Percentiles rank a stretch among this genome's conserved stretches.
phyloP scores from a whole-genome alignment of 495 filamentous ascomycete species.

The Podospora bellae-mahoneyi region DNA sequence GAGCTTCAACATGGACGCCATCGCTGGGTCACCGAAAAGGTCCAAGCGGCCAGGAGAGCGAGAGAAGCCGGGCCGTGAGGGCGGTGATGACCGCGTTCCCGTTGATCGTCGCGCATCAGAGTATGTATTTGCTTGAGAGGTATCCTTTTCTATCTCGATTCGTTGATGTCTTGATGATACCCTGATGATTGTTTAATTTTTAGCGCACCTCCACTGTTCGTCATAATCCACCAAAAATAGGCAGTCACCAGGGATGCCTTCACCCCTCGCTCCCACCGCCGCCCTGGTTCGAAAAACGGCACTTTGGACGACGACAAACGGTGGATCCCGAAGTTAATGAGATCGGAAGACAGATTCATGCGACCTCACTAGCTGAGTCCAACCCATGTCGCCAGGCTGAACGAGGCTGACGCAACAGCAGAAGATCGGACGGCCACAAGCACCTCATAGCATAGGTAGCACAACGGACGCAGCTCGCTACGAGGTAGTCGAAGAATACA shows the following conservation, averaged over 20 bases:
- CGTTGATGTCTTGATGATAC: too few relatives aligned
- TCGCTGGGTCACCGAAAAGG: background rate
- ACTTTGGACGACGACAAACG: background rate
- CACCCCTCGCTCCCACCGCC: background rate
- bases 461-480: background rate
- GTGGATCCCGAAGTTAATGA: constrained; percentile 6
- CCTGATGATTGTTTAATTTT: background rate
- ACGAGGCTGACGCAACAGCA: background rate
- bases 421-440: background rate
- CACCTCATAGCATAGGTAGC: background rate
- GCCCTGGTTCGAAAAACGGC: constrained; percentile 1
- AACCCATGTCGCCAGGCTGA: background rate
- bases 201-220: constrained; percentile 1
- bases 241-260: constrained; percentile 2
- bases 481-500: background rate
- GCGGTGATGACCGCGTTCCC: background rate
- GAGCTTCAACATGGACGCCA: constrained; percentile 4
- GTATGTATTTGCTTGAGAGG: too few relatives aligned
- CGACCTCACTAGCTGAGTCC: background rate
- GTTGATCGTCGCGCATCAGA: too few relatives aligned
- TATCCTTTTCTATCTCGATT: too few relatives aligned
- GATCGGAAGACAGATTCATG: constrained; percentile 2
- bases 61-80: background rate
- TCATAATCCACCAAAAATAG: constrained; percentile 12
- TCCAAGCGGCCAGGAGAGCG: background rate